Conservation (phyloP, 2,329 filamentous ascomycete genomes). For the Sporothrix brasiliensis region DNA sequence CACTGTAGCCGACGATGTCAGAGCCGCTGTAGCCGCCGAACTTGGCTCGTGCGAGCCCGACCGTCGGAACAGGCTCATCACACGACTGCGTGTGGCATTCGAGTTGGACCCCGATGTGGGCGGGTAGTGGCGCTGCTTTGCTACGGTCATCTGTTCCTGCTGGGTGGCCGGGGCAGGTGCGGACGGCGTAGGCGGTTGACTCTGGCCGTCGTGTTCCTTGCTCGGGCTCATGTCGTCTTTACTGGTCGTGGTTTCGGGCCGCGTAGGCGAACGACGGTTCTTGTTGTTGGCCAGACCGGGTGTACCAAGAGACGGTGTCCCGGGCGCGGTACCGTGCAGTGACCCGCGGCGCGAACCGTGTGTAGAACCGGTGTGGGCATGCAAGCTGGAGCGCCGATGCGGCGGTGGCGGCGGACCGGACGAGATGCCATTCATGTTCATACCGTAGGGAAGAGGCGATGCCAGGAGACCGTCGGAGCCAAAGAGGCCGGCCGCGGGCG, state of each 20-base stretch:
- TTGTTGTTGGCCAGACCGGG: constrained; percentile 31
- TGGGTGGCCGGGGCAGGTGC: constrained; percentile 29
- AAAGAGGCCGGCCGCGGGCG: constrained; percentile 46
- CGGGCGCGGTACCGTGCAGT: constrained; percentile 33
- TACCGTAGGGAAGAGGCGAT: constrained; percentile 37
- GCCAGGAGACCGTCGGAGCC: constrained; percentile 42
- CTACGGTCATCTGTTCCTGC: constrained; percentile 30
- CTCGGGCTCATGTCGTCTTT: constrained; percentile 31
- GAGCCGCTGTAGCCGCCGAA: constrained; percentile 34
- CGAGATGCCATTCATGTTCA: constrained; percentile 27
- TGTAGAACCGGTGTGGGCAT: constrained; percentile 48
- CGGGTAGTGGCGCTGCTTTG: constrained; percentile 52
- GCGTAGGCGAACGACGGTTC: constrained; percentile 39
- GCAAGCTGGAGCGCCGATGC: constrained; percentile 57
- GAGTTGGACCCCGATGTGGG: constrained; percentile 50
- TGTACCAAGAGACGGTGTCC: constrained; percentile 34
- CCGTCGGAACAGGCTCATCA: constrained; percentile 57
- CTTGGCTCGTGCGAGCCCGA: constrained; percentile 47
- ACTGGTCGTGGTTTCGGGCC: constrained; percentile 24
- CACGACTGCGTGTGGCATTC: constrained; percentile 47
- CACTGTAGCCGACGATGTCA: constrained; percentile 38
- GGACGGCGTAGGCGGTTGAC: constrained; percentile 29
- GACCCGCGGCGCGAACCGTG: constrained; percentile 33
- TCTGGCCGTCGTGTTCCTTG: constrained; percentile 36
- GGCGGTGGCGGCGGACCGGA: constrained; percentile 52